Percentiles rank a stretch among this genome's conserved stretches.
These are phyloP conservation scores for Plectosphaerella plurivora DNA, from an alignment of 2,329 filamentous ascomycete genomes.

Conservation along the genomic window DNA sequence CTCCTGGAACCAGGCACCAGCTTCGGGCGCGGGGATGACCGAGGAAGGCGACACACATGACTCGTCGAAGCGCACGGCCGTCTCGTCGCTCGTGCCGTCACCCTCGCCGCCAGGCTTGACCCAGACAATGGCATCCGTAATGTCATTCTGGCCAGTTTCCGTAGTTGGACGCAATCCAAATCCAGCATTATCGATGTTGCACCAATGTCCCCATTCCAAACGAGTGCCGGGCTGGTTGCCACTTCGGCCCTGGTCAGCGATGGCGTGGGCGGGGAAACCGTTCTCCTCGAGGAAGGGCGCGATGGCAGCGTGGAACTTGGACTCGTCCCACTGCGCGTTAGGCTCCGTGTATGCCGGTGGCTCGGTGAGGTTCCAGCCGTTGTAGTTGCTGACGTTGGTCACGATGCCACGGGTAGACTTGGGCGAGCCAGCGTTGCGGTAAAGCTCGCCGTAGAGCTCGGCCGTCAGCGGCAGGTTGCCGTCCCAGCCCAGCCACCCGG, in stretches of 20 bases:
- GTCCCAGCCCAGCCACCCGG: constrained; percentile 31
- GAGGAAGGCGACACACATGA: constrained; percentile 47
- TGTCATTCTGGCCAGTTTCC: constrained; percentile 38
- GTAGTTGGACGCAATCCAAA: constrained; percentile 50
- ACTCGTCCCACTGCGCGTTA: constrained; percentile 11
- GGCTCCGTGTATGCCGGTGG: constrained; percentile 19
- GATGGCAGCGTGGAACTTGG: constrained; percentile 11
- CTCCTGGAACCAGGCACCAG: constrained; percentile 63
- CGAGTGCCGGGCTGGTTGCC: constrained; percentile 46
- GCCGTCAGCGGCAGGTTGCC: constrained; percentile 22
- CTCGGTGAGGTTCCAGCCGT: constrained; percentile 14
- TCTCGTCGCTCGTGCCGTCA: constrained; percentile 26
- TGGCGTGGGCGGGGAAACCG: constrained; percentile 12
- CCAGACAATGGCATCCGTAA: constrained; percentile 56
- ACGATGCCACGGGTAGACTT: constrained; percentile 27
- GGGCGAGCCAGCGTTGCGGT: constrained; percentile 26
- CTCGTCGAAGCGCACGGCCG: constrained; percentile 37
- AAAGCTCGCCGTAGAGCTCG: constrained; percentile 20
- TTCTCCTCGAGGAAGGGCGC: constrained; percentile 9
- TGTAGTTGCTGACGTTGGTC: constrained; percentile 31
- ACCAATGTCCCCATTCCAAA: constrained; percentile 52
- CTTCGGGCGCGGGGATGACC: constrained; percentile 63
- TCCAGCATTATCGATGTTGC: constrained; percentile 50
- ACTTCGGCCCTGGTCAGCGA: constrained; percentile 13
- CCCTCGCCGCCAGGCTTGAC: constrained; percentile 48